Base-by-base conservation (phyloP, 2,329 filamentous ascomycete species). In the Falciphora oryzae region DNA sequence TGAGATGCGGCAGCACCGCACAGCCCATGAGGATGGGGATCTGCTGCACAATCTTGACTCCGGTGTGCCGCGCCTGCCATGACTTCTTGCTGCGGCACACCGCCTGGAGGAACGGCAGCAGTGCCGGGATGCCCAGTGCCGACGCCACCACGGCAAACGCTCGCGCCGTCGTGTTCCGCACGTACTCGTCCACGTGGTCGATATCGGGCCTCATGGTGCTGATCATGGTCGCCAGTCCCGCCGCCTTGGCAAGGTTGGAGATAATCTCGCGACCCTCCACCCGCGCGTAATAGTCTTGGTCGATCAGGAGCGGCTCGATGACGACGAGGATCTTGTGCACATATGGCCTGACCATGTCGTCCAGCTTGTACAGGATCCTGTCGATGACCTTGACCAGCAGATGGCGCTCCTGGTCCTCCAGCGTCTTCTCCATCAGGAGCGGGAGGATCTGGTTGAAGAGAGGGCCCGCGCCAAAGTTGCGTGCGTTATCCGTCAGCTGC, bases 21-120 rank as follows among this genome's bases (percentile, higher is more conserved):
- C 95, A 99, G 32, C 95, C 95, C 95, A 99, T 99, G 6, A 99
- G 81, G 70, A 99, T 99, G 28, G 95, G 94, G 71, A 99, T 98
- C 75, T 99, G 95, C 76, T 99, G 95, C 22, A 99, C 91, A 74
- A 99, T 99, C 82, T 99, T 99, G 69, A 99, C 95, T 79, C 95
- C 95, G 2, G 95, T 99, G 75, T 99, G 95, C 67, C 95, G 85
- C 63, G 95, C 95, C 75, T 98, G 93, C 95, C 95, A 99, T 65
- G 95, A 98, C 78, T 99, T 99, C 79, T 98, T 98, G 79, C 93
- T 97, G 75, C 93, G 89, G 75, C 95, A 99, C 25, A 99, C 95
- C 66, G 96, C 95, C 72, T 93, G 88, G 57, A 99, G 81, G 83
- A 99, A 99, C 2, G 95, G 95, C 31, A 99, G 85, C 60, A 99